Conservation (phyloP, 169 alveolate genomes). For the Plasmodium gonderi region DNA sequence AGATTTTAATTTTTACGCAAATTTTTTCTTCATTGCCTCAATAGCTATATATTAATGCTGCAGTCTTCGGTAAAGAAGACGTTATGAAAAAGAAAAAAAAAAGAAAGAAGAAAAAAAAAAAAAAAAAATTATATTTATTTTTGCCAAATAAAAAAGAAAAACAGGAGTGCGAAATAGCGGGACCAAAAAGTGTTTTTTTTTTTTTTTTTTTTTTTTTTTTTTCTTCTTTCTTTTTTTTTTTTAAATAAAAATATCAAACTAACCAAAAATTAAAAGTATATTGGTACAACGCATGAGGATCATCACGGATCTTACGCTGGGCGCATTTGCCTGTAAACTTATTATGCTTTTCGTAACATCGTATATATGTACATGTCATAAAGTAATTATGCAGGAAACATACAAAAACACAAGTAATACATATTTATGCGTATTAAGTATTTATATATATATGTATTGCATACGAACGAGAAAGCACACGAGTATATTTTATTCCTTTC, state of each 20-base stretch:
- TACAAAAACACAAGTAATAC: too few relatives aligned
- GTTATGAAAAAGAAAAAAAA: conserved; percentile 21
- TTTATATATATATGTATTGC: too few relatives aligned
- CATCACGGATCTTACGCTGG: too few relatives aligned
- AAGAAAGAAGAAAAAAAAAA: conserved; percentile 8
- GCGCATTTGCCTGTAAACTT: too few relatives aligned
- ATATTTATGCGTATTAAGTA: too few relatives aligned
- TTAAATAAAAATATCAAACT: neutral
- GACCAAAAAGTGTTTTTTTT: conserved; percentile 60
- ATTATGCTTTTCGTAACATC: too few relatives aligned
- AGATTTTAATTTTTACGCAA: conserved; percentile 66
- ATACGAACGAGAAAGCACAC: too few relatives aligned
- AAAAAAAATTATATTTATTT: conserved; percentile 49
- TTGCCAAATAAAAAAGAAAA: conserved; percentile 33
- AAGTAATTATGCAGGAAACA: too few relatives aligned
- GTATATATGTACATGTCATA: too few relatives aligned
- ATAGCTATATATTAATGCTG: conserved; percentile 73
- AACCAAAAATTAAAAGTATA: conserved; percentile 3
- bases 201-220: conserved; percentile 38
- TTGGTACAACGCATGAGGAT: conserved; percentile 8
- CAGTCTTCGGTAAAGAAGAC: conserved; percentile 78
- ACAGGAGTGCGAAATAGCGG: conserved; percentile 7
- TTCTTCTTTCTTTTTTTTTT: conserved; percentile 14
- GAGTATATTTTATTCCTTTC: too few relatives aligned
- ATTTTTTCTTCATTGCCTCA: conserved; percentile 74